phyloP scores from a whole-genome alignment of 768 basidiomycete genomes.

The Leccinum boreale region DNA sequence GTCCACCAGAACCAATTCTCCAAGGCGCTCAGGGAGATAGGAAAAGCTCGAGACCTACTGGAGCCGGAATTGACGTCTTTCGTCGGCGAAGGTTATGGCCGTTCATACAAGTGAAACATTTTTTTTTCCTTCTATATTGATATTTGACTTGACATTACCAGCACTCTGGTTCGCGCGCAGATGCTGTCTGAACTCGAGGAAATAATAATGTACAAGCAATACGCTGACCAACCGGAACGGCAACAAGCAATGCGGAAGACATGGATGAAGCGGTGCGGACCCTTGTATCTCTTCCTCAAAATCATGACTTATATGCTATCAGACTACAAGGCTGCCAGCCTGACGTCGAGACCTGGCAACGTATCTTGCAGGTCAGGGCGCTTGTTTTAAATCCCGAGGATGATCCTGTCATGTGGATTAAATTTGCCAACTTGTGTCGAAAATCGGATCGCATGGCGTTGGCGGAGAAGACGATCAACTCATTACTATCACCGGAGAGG shows the following conservation, averaged over 20 bases:
- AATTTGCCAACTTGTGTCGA: slow-evolving; percentile 96
- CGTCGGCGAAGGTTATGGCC: slow-evolving; percentile 94
- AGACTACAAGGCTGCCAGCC: slow-evolving; percentile 95
- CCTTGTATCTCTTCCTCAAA: not conserved
- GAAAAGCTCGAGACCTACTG: slow-evolving; percentile 86
- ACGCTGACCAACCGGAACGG: slow-evolving; percentile 90
- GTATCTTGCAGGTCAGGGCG: slow-evolving; percentile 92
- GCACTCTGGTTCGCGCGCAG: slow-evolving; percentile 95
- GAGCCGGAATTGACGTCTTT: slow-evolving; percentile 90
- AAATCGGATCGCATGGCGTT: slow-evolving; percentile 92
- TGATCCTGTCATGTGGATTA: slow-evolving; percentile 97
- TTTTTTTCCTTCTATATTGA: not conserved
- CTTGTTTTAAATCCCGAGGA: slow-evolving; percentile 91
- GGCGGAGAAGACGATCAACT: slow-evolving; percentile 96
- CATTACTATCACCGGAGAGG: slow-evolving; percentile 73
- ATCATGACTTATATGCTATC: slow-evolving; percentile 1
- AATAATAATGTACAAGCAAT: slow-evolving; percentile 94
- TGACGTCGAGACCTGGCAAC: slow-evolving; percentile 99
- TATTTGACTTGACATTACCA: slow-evolving; percentile 32
- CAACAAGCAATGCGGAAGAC: slow-evolving; percentile 88
- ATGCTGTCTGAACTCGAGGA: slow-evolving; percentile 98
- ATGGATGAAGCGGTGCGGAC: slow-evolving; percentile 88
- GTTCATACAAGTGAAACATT: slow-evolving; percentile 85
- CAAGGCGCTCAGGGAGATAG: slow-evolving; percentile 85
- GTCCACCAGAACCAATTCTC: slow-evolving; percentile 97